phyloP scores from a whole-genome alignment of 1,284 basidiomycete species.

The Wallemia hederae region DNA sequence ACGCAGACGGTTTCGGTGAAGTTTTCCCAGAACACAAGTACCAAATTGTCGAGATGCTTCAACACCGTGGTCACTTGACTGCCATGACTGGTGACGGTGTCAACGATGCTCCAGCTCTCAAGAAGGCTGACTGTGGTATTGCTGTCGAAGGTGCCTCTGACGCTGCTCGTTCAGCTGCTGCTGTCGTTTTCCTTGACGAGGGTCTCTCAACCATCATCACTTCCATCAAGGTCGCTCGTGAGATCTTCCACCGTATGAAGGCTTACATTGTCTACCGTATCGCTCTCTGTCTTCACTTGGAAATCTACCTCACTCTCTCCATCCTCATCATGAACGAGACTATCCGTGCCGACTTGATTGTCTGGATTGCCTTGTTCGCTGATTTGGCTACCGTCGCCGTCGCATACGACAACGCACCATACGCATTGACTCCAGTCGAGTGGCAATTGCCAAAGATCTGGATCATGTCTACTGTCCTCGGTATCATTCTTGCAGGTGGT shows the following conservation, averaged over 20 bases:
- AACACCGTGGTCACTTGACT: conserved; percentile 17
- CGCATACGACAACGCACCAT: conserved; percentile 25
- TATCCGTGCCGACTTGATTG: conserved; percentile 26
- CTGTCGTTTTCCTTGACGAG: conserved; percentile 18
- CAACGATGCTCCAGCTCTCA: conserved; percentile 19
- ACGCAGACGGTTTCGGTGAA: conserved; percentile 20
- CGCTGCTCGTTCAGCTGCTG: conserved; percentile 18
- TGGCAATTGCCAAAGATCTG: conserved; percentile 29
- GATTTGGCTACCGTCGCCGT: conserved; percentile 24
- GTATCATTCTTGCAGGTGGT: conserved; percentile 20
- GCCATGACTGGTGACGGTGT: conserved; percentile 20
- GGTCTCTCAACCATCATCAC: conserved; percentile 19
- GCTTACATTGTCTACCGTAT: conserved; percentile 21
- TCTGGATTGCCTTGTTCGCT: conserved; percentile 28
- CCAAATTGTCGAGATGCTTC: conserved; percentile 19
- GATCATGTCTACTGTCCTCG: conserved; percentile 23
- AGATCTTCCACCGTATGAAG: conserved; percentile 19
- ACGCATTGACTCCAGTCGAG: conserved; percentile 23
- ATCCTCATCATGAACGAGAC: conserved; percentile 26
- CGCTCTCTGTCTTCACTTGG: conserved; percentile 26
- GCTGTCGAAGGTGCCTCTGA: conserved; percentile 20
- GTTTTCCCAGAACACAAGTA: conserved; percentile 20
- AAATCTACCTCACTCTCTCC: conserved; percentile 24
- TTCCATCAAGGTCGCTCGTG: conserved; percentile 18
- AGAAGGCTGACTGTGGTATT: conserved; percentile 18